A percentile compares a stretch with the other conserved stretches of the same genome.
Evolutionary conservation across 176 grass and related monocot genomes (phyloP).

Genomic region (Oryza coarctata): DNA sequence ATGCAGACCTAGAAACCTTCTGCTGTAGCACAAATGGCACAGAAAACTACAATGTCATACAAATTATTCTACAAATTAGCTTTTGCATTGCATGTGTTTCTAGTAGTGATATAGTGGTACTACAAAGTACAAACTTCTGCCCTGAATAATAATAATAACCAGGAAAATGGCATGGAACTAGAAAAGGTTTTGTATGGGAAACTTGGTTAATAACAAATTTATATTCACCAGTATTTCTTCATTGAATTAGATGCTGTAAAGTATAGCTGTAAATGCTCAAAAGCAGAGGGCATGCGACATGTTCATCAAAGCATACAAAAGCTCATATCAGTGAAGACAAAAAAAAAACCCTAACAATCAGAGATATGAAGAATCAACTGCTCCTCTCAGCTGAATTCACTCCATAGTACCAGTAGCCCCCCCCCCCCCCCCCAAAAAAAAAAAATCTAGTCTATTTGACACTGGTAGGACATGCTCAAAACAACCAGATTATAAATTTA

Average conservation of each 20-base stretch:
- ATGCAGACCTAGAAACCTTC: background rate
- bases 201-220: conserved; percentile 7
- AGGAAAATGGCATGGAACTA: conserved; percentile 9
- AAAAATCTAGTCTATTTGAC: background rate
- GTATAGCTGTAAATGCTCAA: background rate
- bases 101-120: background rate
- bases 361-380: background rate
- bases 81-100: background rate
- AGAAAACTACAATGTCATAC: background rate
- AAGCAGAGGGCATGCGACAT: background rate
- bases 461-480: conserved; percentile 1
- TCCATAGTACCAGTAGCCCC: background rate
- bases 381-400: background rate
- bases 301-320: background rate
- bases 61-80: background rate
- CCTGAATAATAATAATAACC: background rate
- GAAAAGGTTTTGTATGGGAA: background rate
- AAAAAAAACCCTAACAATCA: background rate
- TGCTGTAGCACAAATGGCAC: background rate
- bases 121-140: background rate
- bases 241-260: background rate
- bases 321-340: conserved; percentile 1
- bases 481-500: background rate
- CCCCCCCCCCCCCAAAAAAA: background rate
- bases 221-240: conserved; percentile 10